These are phyloP conservation scores for Fulvia fulva DNA, from an alignment of 2,329 filamentous ascomycete genomes.

Conservation along the genomic window DNA sequence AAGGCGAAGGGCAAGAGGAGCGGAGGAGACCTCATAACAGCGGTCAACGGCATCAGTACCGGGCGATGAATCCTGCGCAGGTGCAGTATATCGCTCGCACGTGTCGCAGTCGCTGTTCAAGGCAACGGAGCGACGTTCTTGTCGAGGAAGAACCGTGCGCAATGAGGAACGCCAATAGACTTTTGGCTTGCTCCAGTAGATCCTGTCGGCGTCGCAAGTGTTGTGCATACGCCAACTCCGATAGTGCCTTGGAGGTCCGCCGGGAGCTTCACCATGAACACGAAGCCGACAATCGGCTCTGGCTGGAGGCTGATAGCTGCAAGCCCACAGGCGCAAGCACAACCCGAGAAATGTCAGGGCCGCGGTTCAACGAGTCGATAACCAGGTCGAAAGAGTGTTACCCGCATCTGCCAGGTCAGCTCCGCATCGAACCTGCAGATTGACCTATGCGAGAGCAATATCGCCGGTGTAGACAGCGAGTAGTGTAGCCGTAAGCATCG, in stretches of 20 bases:
- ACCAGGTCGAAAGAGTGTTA: not conserved
- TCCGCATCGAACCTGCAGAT: not conserved
- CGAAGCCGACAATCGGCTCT: not conserved
- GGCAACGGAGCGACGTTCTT: conserved; percentile 3
- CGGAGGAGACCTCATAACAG: too few species aligned
- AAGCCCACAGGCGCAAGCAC: not conserved
- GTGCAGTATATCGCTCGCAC: conserved; percentile 12
- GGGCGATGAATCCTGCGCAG: not conserved
- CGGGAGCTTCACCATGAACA: conserved; percentile 4
- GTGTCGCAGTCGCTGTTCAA: conserved; percentile 8
- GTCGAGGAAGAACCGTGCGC: conserved; percentile 2
- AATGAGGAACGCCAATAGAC: conserved; percentile 1
- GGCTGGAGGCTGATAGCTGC: not conserved
- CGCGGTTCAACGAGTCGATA: not conserved
- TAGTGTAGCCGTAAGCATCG: not conserved
- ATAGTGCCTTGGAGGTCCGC: conserved; percentile 9
- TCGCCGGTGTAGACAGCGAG: not conserved
- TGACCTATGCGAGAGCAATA: not conserved
- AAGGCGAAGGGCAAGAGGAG: too few species aligned
- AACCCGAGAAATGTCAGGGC: not conserved
- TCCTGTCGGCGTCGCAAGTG: conserved; percentile 3
- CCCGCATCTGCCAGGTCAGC: not conserved
- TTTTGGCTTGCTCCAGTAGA: conserved; percentile 4
- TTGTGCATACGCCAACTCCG: conserved; percentile 12
- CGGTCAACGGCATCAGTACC: not conserved